A percentile compares a stretch with the other conserved stretches of the same genome.
Evolutionary conservation across 1,139 yeast species (phyloP).

Genomic region (Zygoascus meyerae): DNA sequence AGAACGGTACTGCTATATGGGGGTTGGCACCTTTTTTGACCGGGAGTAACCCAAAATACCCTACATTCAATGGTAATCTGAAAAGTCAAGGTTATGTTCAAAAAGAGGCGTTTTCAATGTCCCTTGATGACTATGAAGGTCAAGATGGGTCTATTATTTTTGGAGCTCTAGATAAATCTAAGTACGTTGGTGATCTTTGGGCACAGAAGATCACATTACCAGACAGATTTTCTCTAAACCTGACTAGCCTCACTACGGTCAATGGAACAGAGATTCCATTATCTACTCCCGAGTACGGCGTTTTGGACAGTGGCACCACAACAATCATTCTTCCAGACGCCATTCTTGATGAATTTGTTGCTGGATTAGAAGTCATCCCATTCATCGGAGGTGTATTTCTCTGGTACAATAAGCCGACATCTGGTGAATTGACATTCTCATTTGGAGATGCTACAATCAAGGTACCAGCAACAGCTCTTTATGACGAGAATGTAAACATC

Average conservation of each 20-base stretch:
- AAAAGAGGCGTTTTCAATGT: constrained; percentile 47
- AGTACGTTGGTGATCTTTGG: constrained; percentile 43
- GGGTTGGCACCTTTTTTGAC: constrained; percentile 12
- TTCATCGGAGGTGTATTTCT: background rate
- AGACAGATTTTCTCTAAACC: constrained; percentile 10
- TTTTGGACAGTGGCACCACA: constrained; percentile 9
- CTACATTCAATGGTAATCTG: constrained; percentile 44
- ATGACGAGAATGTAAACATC: constrained; percentile 20
- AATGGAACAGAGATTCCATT: background rate
- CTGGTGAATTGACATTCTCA: constrained; percentile 34
- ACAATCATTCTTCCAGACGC: constrained; percentile 21
- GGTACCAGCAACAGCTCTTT: constrained; percentile 23
- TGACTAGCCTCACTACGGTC: background rate
- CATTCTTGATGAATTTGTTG: constrained; percentile 14
- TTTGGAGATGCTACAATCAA: constrained; percentile 27
- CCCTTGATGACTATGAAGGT: constrained; percentile 39
- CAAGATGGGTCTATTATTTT: constrained; percentile 46
- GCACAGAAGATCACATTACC: constrained; percentile 24
- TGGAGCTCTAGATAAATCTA: constrained; percentile 53
- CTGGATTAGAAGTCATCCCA: constrained; percentile 18
- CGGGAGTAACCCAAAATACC: constrained; percentile 14
- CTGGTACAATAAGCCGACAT: constrained; percentile 11
- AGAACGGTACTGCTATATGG: constrained; percentile 13
- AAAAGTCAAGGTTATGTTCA: constrained; percentile 43
- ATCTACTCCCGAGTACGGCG: constrained; percentile 4